These are phyloP conservation scores for Hypomontagnella monticulosa DNA, from an alignment of 495 filamentous ascomycete species.

Conservation along the genomic window DNA sequence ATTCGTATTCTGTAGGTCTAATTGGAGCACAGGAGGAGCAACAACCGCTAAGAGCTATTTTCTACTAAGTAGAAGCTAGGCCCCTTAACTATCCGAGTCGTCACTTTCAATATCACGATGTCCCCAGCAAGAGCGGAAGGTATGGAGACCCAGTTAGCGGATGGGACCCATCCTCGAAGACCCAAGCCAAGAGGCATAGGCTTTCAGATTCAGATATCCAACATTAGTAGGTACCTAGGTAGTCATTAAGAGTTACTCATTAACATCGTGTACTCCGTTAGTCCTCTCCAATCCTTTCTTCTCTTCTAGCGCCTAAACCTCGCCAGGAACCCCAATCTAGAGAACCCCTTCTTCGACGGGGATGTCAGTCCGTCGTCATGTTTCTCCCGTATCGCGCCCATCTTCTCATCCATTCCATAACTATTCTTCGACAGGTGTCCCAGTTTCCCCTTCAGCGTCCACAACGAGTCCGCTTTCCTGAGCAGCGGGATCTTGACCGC, in stretches of 20 bases:
- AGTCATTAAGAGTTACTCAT: conserved; percentile 10
- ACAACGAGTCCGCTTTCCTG: conserved; percentile 53
- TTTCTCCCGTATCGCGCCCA: conserved; percentile 14
- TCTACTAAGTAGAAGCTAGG: too few species aligned
- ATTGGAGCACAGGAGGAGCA: too few species aligned
- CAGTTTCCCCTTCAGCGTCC: conserved; percentile 46
- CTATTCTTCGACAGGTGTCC: conserved; percentile 26
- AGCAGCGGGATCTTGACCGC: conserved; percentile 43
- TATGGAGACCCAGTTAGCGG: too few species aligned
- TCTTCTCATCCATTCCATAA: conserved; percentile 13
- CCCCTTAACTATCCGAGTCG: too few species aligned
- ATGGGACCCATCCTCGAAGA: too few species aligned
- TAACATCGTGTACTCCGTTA: background rate
- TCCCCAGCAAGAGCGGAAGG: too few species aligned
- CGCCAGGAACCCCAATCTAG: conserved; percentile 39
- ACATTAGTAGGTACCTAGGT: background rate
- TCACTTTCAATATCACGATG: too few species aligned
- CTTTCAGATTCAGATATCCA: background rate
- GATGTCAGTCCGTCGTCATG: conserved; percentile 5
- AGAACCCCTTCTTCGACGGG: conserved; percentile 30
- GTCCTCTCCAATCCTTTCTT: background rate
- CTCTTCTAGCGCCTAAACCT: conserved; percentile 42
- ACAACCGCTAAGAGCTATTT: too few species aligned
- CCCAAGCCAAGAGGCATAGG: background rate
- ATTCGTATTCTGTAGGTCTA: too few species aligned